Evolutionary conservation across 257 asterid species (phyloP).

Genomic region (Thymus mandschuricus): DNA sequence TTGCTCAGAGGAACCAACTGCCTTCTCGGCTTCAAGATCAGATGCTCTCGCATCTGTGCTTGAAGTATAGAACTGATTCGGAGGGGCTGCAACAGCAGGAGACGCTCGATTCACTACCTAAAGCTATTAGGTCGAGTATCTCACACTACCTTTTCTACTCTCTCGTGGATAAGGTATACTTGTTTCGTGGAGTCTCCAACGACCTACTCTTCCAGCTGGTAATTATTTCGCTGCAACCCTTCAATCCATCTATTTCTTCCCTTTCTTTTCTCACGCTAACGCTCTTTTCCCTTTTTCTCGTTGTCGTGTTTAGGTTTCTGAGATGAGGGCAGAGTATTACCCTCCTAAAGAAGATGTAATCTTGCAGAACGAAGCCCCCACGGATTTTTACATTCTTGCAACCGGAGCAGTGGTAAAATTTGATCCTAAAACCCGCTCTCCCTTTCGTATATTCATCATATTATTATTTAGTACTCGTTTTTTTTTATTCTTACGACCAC

Average conservation of each 20-base stretch:
- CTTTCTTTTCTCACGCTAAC: background rate
- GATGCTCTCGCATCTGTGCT: constrained; percentile 58
- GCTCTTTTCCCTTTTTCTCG: background rate
- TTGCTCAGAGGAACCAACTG: constrained; percentile 60
- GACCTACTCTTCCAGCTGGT: constrained; percentile 65
- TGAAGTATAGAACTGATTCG: constrained; percentile 57
- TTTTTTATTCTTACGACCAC: background rate
- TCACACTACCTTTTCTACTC: constrained; percentile 56
- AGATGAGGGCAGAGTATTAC: constrained; percentile 67
- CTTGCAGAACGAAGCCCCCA: constrained; percentile 68
- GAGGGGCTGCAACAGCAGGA: constrained; percentile 67
- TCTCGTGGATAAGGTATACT: constrained; percentile 54
- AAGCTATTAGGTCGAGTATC: constrained; percentile 56
- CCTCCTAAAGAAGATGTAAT: constrained; percentile 70
- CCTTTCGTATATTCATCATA: background rate
- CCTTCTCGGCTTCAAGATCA: constrained; percentile 62
- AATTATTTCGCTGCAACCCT: background rate
- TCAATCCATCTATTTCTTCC: background rate
- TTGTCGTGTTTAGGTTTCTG: constrained; percentile 47
- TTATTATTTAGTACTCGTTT: background rate
- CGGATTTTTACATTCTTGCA: constrained; percentile 58
- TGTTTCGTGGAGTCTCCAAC: constrained; percentile 60
- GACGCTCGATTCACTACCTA: constrained; percentile 58
- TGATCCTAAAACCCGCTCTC: background rate
- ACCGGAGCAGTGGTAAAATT: constrained; percentile 59